Evolutionary conservation across 768 basidiomycete species (phyloP), one percentile per base, ranked within the genome.

Genomic region (Strobilomyces confusus): DNA sequence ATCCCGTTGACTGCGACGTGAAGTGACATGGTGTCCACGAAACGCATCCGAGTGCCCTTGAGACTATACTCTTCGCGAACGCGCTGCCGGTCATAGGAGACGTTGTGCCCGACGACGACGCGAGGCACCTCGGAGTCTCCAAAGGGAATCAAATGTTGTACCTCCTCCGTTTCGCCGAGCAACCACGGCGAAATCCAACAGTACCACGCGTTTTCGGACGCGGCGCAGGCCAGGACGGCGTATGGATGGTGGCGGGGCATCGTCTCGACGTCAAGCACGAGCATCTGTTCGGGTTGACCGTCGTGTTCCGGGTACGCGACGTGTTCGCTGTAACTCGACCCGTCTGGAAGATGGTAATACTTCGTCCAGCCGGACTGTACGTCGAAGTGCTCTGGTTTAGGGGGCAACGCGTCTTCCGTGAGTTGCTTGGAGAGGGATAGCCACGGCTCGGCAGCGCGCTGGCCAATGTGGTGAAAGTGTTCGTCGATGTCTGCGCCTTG

Each of bases 101-200:
- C 86, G 63, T 97, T 97, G 70, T 99, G 97, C 3, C 97, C 95
- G 29, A 98, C 84, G 23, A 98, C 74, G 29, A 98, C 66, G 14
- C 84, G 80, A 1, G 86, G 75, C 0, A 67, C 58, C 12, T 66
- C 55, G 11, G 81, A 69, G 48, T 78, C 71, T 1, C 91, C 89
- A 3, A 95, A 55, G 0, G 92, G 85, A 47, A 95, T 83, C 49
- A 95, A 75, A 29, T 95, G 91, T 32, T 73, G 69, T 1, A 69
- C 65, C 41, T 81, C 73, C 19, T 81, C 73, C 46, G 84, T 75
- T 59, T 80, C 76, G 14, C 80, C 81, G 5, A 94, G 77, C 11
- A 97, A 70, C 93, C 93, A 95, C 0, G 97, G 97, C 0, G 91
- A 94, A 56, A 97, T 82, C 95, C 97, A 99, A 4, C 82, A 82